A percentile compares a stretch with the other conserved stretches of the same genome.
Conservation (phyloP, 495 filamentous ascomycete species). For the Pyronema domesticum region DNA sequence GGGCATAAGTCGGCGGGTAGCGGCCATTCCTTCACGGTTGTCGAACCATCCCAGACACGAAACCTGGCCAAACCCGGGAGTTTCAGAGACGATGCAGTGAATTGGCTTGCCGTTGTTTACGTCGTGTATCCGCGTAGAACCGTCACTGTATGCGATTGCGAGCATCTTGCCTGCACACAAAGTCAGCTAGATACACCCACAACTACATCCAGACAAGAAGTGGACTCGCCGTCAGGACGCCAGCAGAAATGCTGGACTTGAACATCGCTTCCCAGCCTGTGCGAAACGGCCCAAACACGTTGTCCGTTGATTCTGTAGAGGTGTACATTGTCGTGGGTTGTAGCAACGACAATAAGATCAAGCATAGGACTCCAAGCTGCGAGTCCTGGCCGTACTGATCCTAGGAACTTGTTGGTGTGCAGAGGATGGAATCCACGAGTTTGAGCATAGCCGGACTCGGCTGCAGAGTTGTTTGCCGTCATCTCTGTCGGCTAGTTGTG, state of each 20-base stretch:
- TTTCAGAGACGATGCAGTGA: conserved; percentile 19
- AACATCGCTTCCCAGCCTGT: conserved; percentile 17
- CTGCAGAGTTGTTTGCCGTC: neutral
- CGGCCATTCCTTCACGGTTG: conserved; percentile 12
- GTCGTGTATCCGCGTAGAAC: conserved; percentile 22
- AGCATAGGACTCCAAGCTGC: conserved; percentile 54
- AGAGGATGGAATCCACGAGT: conserved; percentile 17
- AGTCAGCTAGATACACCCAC: neutral
- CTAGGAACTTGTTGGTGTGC: conserved; percentile 14
- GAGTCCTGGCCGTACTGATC: conserved; percentile 24
- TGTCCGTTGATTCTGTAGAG: conserved; percentile 54
- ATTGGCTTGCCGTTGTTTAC: conserved; percentile 25
- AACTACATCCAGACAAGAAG: neutral
- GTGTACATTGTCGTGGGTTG: conserved; percentile 40
- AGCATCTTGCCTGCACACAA: conserved; percentile 21
- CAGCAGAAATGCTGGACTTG: conserved; percentile 18
- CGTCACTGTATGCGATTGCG: conserved; percentile 23
- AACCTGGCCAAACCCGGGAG: conserved; percentile 17
- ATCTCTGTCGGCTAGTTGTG: too few relatives aligned
- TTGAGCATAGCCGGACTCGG: neutral
- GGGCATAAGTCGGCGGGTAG: neutral
- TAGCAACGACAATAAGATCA: conserved; percentile 49
- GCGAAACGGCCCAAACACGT: conserved; percentile 37
- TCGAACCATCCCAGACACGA: conserved; percentile 24
- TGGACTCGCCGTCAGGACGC: conserved; percentile 21